Evolutionary conservation across 2,329 filamentous ascomycete genomes (phyloP).

Genomic region (Parastagonospora nodorum): DNA sequence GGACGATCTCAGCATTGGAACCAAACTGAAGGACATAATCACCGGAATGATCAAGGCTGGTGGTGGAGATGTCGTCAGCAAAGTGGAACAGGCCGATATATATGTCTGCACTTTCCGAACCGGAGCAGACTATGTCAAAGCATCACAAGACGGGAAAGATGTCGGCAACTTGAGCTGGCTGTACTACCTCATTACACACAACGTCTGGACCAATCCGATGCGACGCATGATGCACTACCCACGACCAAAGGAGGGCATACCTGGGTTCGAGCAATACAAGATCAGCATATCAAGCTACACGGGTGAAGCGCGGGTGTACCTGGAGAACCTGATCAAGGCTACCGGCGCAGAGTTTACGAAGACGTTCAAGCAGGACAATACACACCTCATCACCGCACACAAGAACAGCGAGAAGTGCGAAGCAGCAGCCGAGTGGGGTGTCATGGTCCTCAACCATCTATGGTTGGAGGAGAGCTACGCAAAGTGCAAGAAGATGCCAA

Average conservation of each 20-base stretch:
- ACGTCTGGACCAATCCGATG: constrained; percentile 85
- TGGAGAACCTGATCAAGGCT: constrained; percentile 88
- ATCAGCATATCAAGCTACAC: constrained; percentile 97
- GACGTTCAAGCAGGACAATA: constrained; percentile 93
- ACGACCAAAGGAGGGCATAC: constrained; percentile 74
- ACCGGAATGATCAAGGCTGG: constrained; percentile 71
- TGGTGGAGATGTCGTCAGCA: constrained; percentile 70
- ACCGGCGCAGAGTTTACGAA: constrained; percentile 89
- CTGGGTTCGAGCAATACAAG: constrained; percentile 74
- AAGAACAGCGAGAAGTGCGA: constrained; percentile 89
- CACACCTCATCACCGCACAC: constrained; percentile 91
- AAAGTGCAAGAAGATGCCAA: constrained; percentile 75
- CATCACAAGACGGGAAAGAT: constrained; percentile 76
- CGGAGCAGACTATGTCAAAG: constrained; percentile 75
- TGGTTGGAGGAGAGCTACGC: constrained; percentile 99
- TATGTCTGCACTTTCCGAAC: constrained; percentile 88
- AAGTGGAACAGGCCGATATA: constrained; percentile 74
- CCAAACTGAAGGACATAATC: constrained; percentile 69
- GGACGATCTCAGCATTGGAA: constrained; percentile 71
- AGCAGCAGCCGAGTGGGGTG: constrained; percentile 89
- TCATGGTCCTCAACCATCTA: constrained; percentile 88
- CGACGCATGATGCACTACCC: constrained; percentile 89
- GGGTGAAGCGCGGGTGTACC: constrained; percentile 88
- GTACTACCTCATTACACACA: constrained; percentile 86
- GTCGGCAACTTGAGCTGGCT: constrained; percentile 95